These are phyloP conservation scores for Leccinum pellstonianum DNA, from an alignment of 768 basidiomycete species.

Conservation along the genomic window DNA sequence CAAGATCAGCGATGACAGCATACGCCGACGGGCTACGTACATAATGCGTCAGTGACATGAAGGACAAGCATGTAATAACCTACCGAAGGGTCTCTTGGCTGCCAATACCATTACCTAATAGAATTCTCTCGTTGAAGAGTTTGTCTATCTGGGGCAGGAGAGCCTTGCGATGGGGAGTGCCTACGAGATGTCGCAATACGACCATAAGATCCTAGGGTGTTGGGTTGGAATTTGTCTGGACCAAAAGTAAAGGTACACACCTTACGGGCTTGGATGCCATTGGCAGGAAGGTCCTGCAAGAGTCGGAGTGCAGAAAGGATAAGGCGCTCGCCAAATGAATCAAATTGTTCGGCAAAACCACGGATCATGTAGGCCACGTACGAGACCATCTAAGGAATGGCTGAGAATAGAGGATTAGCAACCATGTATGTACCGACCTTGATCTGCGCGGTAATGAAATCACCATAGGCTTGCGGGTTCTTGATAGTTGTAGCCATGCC, in stretches of 20 bases:
- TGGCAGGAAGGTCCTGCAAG: constrained; percentile 89
- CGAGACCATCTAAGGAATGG: constrained; percentile 68
- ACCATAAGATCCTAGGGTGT: constrained; percentile 78
- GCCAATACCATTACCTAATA: constrained; percentile 82
- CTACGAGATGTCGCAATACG: constrained; percentile 86
- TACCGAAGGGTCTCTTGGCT: constrained; percentile 84
- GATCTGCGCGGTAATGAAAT: constrained; percentile 86
- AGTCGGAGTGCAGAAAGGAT: constrained; percentile 81
- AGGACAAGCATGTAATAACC: constrained; percentile 13
- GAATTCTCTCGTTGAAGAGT: constrained; percentile 84
- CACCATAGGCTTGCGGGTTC: constrained; percentile 72
- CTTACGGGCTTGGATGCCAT: constrained; percentile 78
- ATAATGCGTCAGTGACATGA: constrained; percentile 6
- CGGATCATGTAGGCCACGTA: constrained; percentile 90
- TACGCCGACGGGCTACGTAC: constrained; percentile 73
- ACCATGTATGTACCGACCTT: constrained; percentile 51
- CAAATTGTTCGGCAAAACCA: constrained; percentile 58
- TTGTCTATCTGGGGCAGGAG: constrained; percentile 79
- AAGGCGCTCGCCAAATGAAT: constrained; percentile 76
- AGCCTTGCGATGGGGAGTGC: constrained; percentile 71
- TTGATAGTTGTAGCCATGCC: constrained; percentile 77
- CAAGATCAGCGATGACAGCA: constrained; percentile 86
- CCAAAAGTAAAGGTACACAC: constrained; percentile 36
- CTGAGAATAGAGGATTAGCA: constrained; percentile 4
- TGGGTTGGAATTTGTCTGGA: constrained; percentile 1